Evolutionary conservation across 495 filamentous ascomycete species (phyloP), one percentile per base, ranked within the genome.

Genomic region (Trichoderma virens): DNA sequence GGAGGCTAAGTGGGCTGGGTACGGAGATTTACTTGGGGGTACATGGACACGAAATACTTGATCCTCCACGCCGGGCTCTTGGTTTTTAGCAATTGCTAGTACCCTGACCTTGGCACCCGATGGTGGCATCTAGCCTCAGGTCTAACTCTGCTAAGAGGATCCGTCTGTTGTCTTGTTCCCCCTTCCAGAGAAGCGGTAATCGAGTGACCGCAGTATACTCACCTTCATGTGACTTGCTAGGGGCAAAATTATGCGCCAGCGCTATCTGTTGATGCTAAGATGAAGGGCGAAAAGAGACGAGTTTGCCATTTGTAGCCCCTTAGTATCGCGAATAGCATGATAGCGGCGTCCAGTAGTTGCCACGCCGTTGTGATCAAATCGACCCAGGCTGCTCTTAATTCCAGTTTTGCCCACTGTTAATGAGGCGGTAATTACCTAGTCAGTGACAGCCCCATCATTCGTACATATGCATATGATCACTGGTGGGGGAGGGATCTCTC

Each of bases 221-320:
- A 7, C 43, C 43, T 47, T 47, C 43, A 47, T 47, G 43, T 47
- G 43, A 47, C 43, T 47, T 47, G 43, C 43, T 45, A 30, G 51
- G 51, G 51, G 51, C 51, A 56, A 11, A n/a, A 27, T 56, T 30
- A 56, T 56, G 51, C 51, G 51, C 51, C 51, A 56, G 20, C 51
- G 51, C 51, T 28, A 47, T 18, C 43, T 5, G 51, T 7, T 3
- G 25, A 30, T 56, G 32, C 32, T 27, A 27, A 11, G 23, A 23
- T 7, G 47, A 56, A 56, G 20, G 5, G n/a, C 25, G 9, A 27
- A 27, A 2, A 13, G 25, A 56, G 11, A 51, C 20, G 8, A 20
- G 9, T 51, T 25, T 7, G 20, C 45, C 8, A 20, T 51, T 25
- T 25, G 3, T 3, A 2, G 45, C 45, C 45, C 45, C 45, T 51